Evolutionary conservation across 441 rosid genomes (phyloP).

Genomic region (Adansonia grandidieri): DNA sequence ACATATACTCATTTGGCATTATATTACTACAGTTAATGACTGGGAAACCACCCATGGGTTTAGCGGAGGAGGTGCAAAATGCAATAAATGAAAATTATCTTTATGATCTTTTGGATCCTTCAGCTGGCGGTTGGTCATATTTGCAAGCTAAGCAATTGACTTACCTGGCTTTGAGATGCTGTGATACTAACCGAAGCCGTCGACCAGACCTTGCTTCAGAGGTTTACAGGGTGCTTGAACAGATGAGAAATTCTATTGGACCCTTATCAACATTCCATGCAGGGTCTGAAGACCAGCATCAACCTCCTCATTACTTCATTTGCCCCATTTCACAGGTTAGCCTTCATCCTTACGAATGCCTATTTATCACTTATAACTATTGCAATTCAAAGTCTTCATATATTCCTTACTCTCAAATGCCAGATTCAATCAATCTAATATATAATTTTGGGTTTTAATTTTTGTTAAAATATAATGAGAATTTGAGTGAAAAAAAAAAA

Average conservation of each 20-base stretch:
- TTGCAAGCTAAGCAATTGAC: slow-evolving; percentile 43
- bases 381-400: background rate
- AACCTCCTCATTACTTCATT: slow-evolving; percentile 23
- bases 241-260: slow-evolving; percentile 38
- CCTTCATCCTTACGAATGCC: background rate
- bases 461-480: too few species aligned
- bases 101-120: slow-evolving; percentile 37
- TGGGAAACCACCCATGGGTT: slow-evolving; percentile 33
- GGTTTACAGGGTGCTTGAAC: slow-evolving; percentile 41
- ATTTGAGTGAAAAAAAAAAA: too few species aligned
- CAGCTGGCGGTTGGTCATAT: slow-evolving; percentile 53
- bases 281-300: slow-evolving; percentile 33
- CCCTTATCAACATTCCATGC: slow-evolving; percentile 29
- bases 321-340: slow-evolving; percentile 27
- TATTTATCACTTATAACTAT: background rate
- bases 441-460: background rate
- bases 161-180: slow-evolving; percentile 49
- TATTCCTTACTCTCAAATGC: slow-evolving; percentile 2
- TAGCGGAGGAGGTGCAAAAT: slow-evolving; percentile 27
- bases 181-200: slow-evolving; percentile 32
- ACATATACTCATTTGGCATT: slow-evolving; percentile 48
- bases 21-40: slow-evolving; percentile 45
- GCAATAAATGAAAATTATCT: slow-evolving; percentile 28
- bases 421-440: background rate
- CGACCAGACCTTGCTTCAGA: slow-evolving; percentile 51